Base-by-base conservation (phyloP, 805 yeast species). In the Hemisphaericaspora nanyangensis region DNA sequence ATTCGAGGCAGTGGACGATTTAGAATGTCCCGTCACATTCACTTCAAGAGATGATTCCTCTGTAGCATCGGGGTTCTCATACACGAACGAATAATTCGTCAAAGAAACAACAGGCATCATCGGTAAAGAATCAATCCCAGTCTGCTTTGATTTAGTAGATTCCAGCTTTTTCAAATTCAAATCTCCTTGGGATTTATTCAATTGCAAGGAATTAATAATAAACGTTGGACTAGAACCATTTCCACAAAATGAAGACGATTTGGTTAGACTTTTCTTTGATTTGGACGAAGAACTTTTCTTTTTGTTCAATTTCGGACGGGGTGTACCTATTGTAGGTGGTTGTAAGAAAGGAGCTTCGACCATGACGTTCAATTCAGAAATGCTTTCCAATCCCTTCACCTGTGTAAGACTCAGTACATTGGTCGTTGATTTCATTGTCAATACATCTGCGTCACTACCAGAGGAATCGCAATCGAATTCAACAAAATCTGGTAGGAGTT, bases 1-100 rank as follows among this genome's bases (percentile, higher is more conserved):
- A 12, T 22, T 22, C 26, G 26, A 22, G 11, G 26, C 8, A 8
- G 26, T 8, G 11, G 26, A 8, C 8, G 26, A 22, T 22, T 22
- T 22, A 8, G 26, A 3, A 8, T 22, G 8, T 3, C 26, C 26
- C n/a, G n/a, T n/a, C 3, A 8, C 8, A 8, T 12, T 12, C 26
- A 39, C 42, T 30, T 47, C 46, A 6, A 52, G 50, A 6, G 36
- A 13, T 20, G 26, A 40, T 16, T 34, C 13, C 16, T 40, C 24
- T 6, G 32, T 20, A 15, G 22, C 15, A 25, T 43, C 44, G 8
- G 28, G 42, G 33, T 49, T 48, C 32, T 50, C 56, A 40, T 49
- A 45, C n/a, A 52, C 49, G 41, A 52, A 52, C 10, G 55, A 50
- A 36, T 49, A 52, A 34, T 45, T 46, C 32, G 44, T 46, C 18